phyloP scores from a whole-genome alignment of 176 grass and related monocot species.

The Bonia amplexicaulis region DNA sequence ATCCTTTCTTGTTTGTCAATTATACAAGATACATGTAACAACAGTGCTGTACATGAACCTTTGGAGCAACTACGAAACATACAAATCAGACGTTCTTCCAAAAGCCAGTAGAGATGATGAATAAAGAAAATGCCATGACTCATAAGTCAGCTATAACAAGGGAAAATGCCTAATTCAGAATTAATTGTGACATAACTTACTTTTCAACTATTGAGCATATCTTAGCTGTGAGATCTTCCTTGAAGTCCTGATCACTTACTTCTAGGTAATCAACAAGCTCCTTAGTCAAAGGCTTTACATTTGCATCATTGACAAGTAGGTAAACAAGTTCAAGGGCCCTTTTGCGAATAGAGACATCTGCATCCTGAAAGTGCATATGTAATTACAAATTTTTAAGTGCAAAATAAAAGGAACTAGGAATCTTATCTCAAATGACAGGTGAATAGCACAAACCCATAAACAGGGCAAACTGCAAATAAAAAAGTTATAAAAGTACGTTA shows the following conservation, averaged over 20 bases:
- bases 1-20: background rate
- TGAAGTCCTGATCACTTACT: conserved; percentile 96
- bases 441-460: background rate
- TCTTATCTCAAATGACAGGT: background rate
- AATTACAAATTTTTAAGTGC: conserved; percentile 24
- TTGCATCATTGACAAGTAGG: conserved; percentile 84
- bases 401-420: conserved; percentile 10
- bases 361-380: conserved; percentile 63
- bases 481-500: background rate
- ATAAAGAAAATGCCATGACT: background rate
- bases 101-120: background rate
- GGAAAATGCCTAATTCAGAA: background rate
- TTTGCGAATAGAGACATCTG: conserved; percentile 98
- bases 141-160: background rate
- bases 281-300: conserved; percentile 89
- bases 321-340: conserved; percentile 95
- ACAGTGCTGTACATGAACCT: background rate
- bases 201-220: conserved; percentile 96
- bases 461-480: background rate
- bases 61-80: conserved; percentile 10
- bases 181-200: conserved; percentile 46
- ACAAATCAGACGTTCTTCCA: conserved; percentile 8
- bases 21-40: background rate
- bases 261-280: conserved; percentile 97
- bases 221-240: conserved; percentile 89